Evolutionary conservation across 2,329 filamentous ascomycete genomes (phyloP).

Genomic region (Cladosporium oxysporum): DNA sequence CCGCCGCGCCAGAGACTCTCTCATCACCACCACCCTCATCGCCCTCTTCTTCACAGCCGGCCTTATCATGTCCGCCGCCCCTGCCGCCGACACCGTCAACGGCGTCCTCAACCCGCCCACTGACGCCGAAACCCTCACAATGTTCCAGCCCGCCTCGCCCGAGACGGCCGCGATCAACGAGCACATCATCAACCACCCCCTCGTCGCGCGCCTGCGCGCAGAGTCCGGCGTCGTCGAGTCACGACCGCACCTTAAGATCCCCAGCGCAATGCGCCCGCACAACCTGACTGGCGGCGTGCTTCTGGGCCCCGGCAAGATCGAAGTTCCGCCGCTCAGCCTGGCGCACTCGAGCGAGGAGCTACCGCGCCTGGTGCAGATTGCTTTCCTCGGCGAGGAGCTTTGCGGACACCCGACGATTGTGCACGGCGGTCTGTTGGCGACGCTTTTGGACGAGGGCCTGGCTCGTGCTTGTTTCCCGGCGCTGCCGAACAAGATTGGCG

Average conservation of each 20-base stretch:
- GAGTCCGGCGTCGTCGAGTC: slow-evolving; percentile 71
- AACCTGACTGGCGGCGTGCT: slow-evolving; percentile 83
- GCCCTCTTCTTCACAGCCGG: slow-evolving; percentile 54
- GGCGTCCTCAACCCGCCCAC: slow-evolving; percentile 58
- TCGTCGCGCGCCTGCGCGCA: slow-evolving; percentile 68
- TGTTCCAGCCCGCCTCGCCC: slow-evolving; percentile 63
- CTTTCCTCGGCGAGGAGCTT: slow-evolving; percentile 75
- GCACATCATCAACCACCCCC: slow-evolving; percentile 72
- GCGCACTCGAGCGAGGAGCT: slow-evolving; percentile 63
- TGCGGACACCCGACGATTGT: slow-evolving; percentile 90
- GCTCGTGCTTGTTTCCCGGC: slow-evolving; percentile 86
- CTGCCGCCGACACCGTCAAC: slow-evolving; percentile 52
- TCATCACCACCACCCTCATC: slow-evolving; percentile 49
- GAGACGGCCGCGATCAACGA: slow-evolving; percentile 62
- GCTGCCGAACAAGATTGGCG: slow-evolving; percentile 78
- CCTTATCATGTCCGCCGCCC: slow-evolving; percentile 59
- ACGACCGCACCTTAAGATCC: slow-evolving; percentile 85
- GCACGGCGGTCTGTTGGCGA: slow-evolving; percentile 89
- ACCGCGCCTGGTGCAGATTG: slow-evolving; percentile 60
- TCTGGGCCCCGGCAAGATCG: slow-evolving; percentile 71
- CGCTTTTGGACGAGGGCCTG: slow-evolving; percentile 85
- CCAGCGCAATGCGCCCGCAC: slow-evolving; percentile 65
- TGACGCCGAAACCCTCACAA: slow-evolving; percentile 71
- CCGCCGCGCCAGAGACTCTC: slow-evolving; percentile 13
- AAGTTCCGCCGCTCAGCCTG: slow-evolving; percentile 80